Evolutionary conservation across 371 early-diverging fungal species (phyloP), one percentile per base, ranked within the genome.

Genomic region (Coemansia sp.): DNA sequence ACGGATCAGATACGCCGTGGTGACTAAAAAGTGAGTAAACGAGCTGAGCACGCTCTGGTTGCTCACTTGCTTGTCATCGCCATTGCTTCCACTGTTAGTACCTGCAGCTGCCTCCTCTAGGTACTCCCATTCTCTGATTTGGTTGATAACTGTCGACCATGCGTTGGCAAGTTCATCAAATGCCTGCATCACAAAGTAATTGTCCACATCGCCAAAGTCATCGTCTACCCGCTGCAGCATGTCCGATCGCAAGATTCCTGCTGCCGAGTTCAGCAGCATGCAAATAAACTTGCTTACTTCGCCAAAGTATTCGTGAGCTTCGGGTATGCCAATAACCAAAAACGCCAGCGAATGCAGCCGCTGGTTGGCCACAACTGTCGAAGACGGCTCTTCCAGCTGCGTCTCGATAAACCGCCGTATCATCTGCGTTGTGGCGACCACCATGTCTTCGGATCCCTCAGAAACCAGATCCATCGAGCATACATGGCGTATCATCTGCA

Each of bases 171-270:
- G 75, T 44, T 77, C 77, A 39, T 77, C 77, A 20, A 77, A 77
- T 12, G 77, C 77, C 65, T 77, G 77, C 77, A 77, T 77, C 5
- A 77, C 69, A 77, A 77, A 77, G 39, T 77, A 77, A 51, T 74
- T 73, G 65, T 77, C 77, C 14, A 77, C 59, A 14, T 77, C 77
- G 18, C 77, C 75, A 62, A 73, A 77, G 18, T 77, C 77, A 23
- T 77, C 77, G 37, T 74, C 74, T 9, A 75, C 61, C 39, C 61
- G 56, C 14, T 68, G 64, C 11, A 61, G 48, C 18, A 37, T 47
- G 30, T 74, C 77, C 1, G 77, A 65, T 18, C 58, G 64, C 14
- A 77, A 55, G 11, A 77, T 54, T 0, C 74, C 69, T 2, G 65
- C 60, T 1, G 77, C 75, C 8, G 77, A 64, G 33, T 59, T 60